phyloP scores from a whole-genome alignment of 2,329 filamentous ascomycete species.

The Neofusicoccum umdonicola region DNA sequence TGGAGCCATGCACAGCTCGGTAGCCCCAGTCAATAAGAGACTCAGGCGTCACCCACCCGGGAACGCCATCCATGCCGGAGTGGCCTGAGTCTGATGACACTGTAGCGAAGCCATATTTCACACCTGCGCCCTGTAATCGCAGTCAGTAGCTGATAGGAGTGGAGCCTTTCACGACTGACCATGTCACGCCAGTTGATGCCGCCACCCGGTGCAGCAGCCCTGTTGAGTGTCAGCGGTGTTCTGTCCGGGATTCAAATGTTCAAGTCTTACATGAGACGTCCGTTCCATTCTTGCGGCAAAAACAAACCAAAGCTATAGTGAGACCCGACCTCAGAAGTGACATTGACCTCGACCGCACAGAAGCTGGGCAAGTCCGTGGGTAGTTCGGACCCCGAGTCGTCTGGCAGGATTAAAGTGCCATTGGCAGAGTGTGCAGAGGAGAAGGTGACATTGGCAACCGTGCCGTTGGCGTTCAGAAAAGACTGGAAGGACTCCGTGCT shows the following conservation, averaged over 20 bases:
- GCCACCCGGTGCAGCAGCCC: background rate
- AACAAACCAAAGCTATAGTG: constrained; percentile 40
- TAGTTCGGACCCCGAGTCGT: background rate
- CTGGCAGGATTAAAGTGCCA: background rate
- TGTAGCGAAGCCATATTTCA: constrained; percentile 43
- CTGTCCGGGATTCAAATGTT: constrained; percentile 27
- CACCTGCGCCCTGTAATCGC: background rate
- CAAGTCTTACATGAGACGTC: constrained; percentile 29
- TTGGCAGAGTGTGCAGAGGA: background rate
- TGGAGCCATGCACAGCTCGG: constrained; percentile 44
- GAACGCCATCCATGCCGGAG: constrained; percentile 35
- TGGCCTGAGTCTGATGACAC: constrained; percentile 49
- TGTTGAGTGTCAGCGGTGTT: background rate
- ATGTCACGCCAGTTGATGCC: background rate
- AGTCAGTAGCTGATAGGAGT: background rate
- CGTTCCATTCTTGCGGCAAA: constrained; percentile 39
- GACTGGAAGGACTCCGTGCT: background rate
- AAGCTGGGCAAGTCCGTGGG: constrained; percentile 36
- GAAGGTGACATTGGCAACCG: background rate
- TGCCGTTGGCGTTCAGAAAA: background rate
- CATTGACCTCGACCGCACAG: constrained; percentile 39
- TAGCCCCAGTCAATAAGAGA: constrained; percentile 36
- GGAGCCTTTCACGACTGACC: background rate
- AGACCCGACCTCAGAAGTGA: constrained; percentile 31
- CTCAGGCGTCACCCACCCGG: constrained; percentile 39